Base-by-base conservation (phyloP, 306 rosid genomes). In the Prunus armeniaca region DNA sequence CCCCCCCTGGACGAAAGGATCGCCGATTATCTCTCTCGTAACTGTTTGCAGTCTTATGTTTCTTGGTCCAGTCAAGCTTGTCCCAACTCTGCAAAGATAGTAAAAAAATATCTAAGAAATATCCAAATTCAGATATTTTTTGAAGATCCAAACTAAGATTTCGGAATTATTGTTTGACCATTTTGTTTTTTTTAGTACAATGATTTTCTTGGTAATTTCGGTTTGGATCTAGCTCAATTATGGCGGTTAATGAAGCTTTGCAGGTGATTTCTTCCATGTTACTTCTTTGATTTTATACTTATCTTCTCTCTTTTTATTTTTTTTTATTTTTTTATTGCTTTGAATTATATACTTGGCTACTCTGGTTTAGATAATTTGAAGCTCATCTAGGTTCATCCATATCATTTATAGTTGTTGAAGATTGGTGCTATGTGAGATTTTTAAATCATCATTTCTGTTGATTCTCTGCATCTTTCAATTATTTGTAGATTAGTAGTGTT, bases 151-250 rank as follows among this genome's bases (percentile, higher is more conserved):
- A 43, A 41, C 49, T 57, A 1, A 57, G 43, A 12, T 43, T 41
- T 57, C 30, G 32, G 24, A 41, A 19, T 30, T 32, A 13, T 34
- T 20, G 6, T 54, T 15, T 8, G 64, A 24, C n/a, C 12, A 7
- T 3, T 4, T 6, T 6, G n/a, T 18, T 71, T 9, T 38, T 56
- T 22, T 4, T 38, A 17, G 19, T 60, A 5, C 57, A 73, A 72
- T 62, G 52, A 58, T 64, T 77, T 47, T 64, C 66, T 13, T 30
- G 12, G 79, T 79, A 72, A 34, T 51, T 78, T 78, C 2, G 51
- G 43, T 78, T 79, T 72, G 85, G 87, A 87, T 84, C 91, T 82
- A 80, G 82, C 79, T 88, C 51, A 30, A 47, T 83, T 76, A 86
- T 88, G 91, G 87, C 67, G 74, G 84, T 75, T 71, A 61, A 24